A percentile compares a stretch with the other conserved stretches of the same genome.
phyloP scores from a whole-genome alignment of 2,329 filamentous ascomycete genomes.

The Ophiocordyceps camponoti-floridani region DNA sequence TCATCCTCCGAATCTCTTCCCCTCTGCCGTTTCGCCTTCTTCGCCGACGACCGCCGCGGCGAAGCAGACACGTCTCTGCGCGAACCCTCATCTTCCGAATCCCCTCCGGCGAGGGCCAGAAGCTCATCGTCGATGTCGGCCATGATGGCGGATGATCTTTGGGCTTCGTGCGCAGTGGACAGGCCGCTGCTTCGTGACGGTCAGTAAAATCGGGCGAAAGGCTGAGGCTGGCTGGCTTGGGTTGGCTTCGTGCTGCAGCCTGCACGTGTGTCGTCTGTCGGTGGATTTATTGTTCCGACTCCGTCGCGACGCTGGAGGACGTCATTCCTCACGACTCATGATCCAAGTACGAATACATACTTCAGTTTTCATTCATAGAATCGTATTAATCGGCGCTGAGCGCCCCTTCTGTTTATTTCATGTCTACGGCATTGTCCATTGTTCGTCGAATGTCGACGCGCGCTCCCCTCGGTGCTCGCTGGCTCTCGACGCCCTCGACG shows the following conservation, averaged over 20 bases:
- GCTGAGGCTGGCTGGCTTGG: too few relatives aligned
- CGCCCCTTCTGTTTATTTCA: background rate
- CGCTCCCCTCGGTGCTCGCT: background rate
- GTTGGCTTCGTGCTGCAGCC: background rate
- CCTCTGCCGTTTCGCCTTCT: constrained; percentile 28
- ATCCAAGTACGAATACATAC: too few relatives aligned
- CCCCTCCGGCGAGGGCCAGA: constrained; percentile 76
- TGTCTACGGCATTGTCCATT: background rate
- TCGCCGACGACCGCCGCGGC: constrained; percentile 21
- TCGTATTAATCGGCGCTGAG: background rate
- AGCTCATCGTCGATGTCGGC: constrained; percentile 86
- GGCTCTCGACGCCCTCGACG: background rate
- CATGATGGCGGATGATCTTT: constrained; percentile 30
- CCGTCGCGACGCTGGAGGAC: background rate
- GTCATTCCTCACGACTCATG: background rate
- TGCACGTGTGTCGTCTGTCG: background rate
- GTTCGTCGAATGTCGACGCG: background rate
- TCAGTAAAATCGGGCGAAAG: too few relatives aligned
- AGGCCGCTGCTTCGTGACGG: too few relatives aligned
- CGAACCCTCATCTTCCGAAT: constrained; percentile 40
- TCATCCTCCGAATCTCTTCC: constrained; percentile 44
- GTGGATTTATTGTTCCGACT: background rate
- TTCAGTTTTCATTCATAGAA: background rate
- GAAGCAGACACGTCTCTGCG: constrained; percentile 38
- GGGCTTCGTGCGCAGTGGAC: too few relatives aligned